Conservation (phyloP, 2,329 filamentous ascomycete genomes). For the Cytospora chrysosperma region DNA sequence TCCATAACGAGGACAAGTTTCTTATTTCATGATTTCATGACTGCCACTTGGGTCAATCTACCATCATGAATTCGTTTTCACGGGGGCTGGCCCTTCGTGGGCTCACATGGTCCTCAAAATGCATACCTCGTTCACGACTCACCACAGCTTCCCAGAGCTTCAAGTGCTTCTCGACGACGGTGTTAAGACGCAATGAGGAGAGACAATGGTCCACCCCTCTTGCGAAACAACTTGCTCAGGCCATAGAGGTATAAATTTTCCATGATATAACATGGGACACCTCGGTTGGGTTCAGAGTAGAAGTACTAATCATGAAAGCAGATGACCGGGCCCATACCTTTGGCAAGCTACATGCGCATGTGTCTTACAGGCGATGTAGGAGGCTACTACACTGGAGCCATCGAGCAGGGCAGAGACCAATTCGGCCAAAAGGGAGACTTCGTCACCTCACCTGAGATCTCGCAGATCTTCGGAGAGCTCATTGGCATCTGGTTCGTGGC, state of each 20-base stretch:
- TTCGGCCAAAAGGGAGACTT: constrained; percentile 96
- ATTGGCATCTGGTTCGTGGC: constrained; percentile 92
- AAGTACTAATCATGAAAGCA: constrained; percentile 26
- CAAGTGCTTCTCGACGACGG: constrained; percentile 17
- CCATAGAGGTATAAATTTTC: constrained; percentile 72
- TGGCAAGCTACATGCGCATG: constrained; percentile 98
- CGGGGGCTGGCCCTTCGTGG: constrained; percentile 14
- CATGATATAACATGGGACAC: too few relatives aligned
- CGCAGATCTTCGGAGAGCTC: constrained; percentile 93
- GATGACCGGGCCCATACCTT: constrained; percentile 82
- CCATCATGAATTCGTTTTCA: constrained; percentile 19
- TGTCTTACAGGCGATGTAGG: constrained; percentile 87
- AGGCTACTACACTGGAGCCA: constrained; percentile 86
- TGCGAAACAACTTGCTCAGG: constrained; percentile 81
- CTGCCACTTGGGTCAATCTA: neutral
- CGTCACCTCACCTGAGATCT: constrained; percentile 95
- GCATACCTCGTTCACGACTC: constrained; percentile 1
- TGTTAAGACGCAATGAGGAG: constrained; percentile 31
- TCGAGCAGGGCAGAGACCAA: constrained; percentile 70
- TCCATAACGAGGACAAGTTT: constrained; percentile 5
- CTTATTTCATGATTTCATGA: neutral
- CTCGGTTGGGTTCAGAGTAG: neutral
- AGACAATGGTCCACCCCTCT: constrained; percentile 89
- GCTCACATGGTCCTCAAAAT: constrained; percentile 10
- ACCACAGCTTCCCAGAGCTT: constrained; percentile 8